These are phyloP conservation scores for Toxoplasma gondii DNA, from an alignment of 169 alveolate species.

Conservation along the genomic window DNA sequence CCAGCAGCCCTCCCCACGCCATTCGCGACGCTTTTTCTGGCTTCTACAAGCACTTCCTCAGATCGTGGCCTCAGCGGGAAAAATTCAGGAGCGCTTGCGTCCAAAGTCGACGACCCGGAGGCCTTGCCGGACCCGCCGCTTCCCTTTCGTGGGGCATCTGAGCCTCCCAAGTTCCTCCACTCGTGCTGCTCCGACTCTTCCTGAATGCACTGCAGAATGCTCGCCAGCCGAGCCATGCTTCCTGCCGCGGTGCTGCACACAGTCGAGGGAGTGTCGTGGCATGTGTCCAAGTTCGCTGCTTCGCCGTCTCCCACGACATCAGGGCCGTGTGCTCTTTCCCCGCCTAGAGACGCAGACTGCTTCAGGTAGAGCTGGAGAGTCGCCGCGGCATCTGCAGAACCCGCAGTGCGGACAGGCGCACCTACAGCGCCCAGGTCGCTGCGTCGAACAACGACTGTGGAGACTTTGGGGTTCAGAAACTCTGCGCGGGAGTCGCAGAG, in stretches of 20 bases:
- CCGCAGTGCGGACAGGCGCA: not conserved
- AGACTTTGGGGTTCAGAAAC: not conserved
- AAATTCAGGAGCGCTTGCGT: constrained; percentile 29
- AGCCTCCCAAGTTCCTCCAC: not conserved
- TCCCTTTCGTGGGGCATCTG: not conserved
- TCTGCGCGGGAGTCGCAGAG: not conserved
- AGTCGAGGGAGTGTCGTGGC: not conserved
- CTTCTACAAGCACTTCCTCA: not conserved
- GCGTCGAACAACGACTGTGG: not conserved
- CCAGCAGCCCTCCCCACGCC: too few relatives aligned
- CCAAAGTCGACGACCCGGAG: not conserved
- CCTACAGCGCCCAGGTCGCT: not conserved
- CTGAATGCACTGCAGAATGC: constrained; percentile 30
- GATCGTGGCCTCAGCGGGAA: not conserved
- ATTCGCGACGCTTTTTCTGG: not conserved
- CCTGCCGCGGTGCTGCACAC: constrained; percentile 41
- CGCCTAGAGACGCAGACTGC: not conserved
- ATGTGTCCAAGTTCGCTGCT: not conserved
- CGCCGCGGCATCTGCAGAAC: not conserved
- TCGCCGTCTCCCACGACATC: not conserved
- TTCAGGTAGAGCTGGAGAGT: not conserved
- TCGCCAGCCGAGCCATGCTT: constrained; percentile 8
- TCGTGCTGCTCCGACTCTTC: constrained; percentile 16
- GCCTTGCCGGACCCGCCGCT: not conserved
- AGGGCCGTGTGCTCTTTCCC: not conserved